Conservation (phyloP, 2,329 filamentous ascomycete species). For the Purpureocillium lavendulum region DNA sequence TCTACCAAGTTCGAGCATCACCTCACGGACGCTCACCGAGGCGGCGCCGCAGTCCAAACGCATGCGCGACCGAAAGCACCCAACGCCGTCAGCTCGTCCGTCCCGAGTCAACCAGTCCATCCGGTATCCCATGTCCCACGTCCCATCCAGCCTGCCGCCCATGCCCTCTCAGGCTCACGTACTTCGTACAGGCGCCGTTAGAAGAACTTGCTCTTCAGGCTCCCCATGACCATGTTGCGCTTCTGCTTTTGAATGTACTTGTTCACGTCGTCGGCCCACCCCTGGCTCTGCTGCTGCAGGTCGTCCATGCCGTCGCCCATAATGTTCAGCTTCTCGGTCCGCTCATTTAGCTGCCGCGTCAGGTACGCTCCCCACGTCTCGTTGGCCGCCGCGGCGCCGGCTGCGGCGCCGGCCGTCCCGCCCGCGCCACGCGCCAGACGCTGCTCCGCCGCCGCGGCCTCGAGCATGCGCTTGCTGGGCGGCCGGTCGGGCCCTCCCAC, state of each 20-base stretch:
- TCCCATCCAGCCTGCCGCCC: too few species aligned
- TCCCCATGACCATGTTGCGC: conserved; percentile 69
- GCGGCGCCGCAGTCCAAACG: too few species aligned
- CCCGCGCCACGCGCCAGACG: conserved; percentile 39
- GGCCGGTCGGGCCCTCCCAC: conserved; percentile 86
- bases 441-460: conserved; percentile 68
- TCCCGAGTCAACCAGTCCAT: too few species aligned
- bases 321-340: conserved; percentile 78
- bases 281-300: conserved; percentile 69
- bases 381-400: conserved; percentile 19
- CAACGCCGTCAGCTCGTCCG: too few species aligned
- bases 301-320: conserved; percentile 80
- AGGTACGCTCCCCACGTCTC: conserved; percentile 75
- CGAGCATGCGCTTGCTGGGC: conserved; percentile 79
- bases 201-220: conserved; percentile 52
- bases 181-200: too few species aligned
- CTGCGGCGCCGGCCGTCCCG: conserved; percentile 18
- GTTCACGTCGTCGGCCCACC: conserved; percentile 79
- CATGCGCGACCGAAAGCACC: too few species aligned
- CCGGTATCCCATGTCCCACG: too few species aligned
- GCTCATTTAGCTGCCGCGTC: conserved; percentile 76
- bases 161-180: too few species aligned
- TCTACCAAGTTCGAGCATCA: too few species aligned
- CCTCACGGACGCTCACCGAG: too few species aligned
- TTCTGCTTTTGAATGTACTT: conserved; percentile 87